Conservation (phyloP, 2,329 filamentous ascomycete species). For the Phyllosticta capitalensis region DNA sequence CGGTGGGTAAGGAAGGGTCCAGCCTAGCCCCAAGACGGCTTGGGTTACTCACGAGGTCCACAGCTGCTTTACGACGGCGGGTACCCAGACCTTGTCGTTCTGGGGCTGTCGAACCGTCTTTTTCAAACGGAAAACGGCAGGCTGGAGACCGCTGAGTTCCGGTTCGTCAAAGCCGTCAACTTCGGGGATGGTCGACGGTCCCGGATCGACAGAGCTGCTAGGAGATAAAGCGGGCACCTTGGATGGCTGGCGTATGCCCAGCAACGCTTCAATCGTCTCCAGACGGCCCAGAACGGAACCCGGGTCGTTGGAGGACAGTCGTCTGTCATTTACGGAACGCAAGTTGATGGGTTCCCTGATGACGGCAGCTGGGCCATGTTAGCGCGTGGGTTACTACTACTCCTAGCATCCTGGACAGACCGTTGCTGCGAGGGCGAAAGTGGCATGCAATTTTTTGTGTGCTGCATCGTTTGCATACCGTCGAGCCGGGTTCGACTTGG, state of each 20-base stretch:
- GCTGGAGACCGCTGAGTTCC: conserved; percentile 20
- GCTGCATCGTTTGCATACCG: conserved; percentile 12
- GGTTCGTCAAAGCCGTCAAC: conserved; percentile 14
- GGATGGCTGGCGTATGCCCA: conserved; percentile 12
- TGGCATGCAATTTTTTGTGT: conserved; percentile 25
- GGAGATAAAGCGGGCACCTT: conserved; percentile 8
- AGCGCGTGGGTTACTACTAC: neutral
- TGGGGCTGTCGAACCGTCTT: conserved; percentile 16
- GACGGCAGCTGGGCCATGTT: conserved; percentile 1
- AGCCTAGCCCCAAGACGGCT: neutral
- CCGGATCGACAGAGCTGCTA: conserved; percentile 11
- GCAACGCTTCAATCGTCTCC: conserved; percentile 13
- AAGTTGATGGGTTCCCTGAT: conserved; percentile 6
- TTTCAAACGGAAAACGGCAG: conserved; percentile 22
- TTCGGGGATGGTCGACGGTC: conserved; percentile 11
- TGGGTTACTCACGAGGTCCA: conserved; percentile 24
- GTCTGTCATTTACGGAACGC: neutral
- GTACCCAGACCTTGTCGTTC: conserved; percentile 26
- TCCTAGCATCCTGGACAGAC: conserved; percentile 17
- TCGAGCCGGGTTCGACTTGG: conserved; percentile 12
- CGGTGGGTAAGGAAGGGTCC: neutral
- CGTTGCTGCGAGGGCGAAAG: conserved; percentile 32
- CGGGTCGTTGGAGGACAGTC: neutral
- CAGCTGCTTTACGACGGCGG: conserved; percentile 23
- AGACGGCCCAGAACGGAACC: conserved; percentile 11